Percentiles rank a stretch among this genome's conserved stretches.
Conservation (phyloP, 495 filamentous ascomycete genomes). For the Penicillium roqueforti region DNA sequence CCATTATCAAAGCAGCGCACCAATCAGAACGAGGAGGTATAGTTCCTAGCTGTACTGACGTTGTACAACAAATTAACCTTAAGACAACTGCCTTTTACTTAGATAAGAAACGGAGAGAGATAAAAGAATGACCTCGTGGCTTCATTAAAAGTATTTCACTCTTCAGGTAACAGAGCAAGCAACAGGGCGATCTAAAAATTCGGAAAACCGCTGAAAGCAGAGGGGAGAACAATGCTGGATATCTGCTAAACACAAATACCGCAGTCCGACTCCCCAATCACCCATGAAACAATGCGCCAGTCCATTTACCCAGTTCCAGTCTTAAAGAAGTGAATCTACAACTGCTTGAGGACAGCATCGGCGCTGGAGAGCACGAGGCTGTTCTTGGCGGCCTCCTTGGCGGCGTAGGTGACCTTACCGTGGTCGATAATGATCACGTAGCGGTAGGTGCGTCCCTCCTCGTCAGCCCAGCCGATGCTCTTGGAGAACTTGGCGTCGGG, state of each 20-base stretch:
- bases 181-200: slow-evolving; percentile 15
- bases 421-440: slow-evolving; percentile 87
- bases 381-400: slow-evolving; percentile 68
- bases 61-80: background rate
- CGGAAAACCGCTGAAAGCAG: slow-evolving; percentile 3
- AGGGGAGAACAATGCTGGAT: background rate
- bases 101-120: background rate
- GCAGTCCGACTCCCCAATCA: background rate
- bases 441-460: slow-evolving; percentile 67
- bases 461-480: slow-evolving; percentile 75
- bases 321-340: slow-evolving; percentile 14
- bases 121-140: slow-evolving; percentile 20
- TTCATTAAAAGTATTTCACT: slow-evolving; percentile 29
- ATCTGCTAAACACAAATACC: background rate
- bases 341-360: slow-evolving; percentile 28
- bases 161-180: slow-evolving; percentile 13
- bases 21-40: slow-evolving; percentile 6
- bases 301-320: slow-evolving; percentile 4
- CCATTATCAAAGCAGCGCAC: background rate
- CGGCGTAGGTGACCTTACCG: slow-evolving; percentile 84
- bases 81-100: background rate
- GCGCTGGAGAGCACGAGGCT: slow-evolving; percentile 51
- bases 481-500: slow-evolving; percentile 71
- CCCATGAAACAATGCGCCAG: slow-evolving; percentile 13
- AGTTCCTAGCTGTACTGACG: background rate